These are phyloP conservation scores for Cicer cuneatum DNA, from an alignment of 306 rosid species.

Conservation along the genomic window DNA sequence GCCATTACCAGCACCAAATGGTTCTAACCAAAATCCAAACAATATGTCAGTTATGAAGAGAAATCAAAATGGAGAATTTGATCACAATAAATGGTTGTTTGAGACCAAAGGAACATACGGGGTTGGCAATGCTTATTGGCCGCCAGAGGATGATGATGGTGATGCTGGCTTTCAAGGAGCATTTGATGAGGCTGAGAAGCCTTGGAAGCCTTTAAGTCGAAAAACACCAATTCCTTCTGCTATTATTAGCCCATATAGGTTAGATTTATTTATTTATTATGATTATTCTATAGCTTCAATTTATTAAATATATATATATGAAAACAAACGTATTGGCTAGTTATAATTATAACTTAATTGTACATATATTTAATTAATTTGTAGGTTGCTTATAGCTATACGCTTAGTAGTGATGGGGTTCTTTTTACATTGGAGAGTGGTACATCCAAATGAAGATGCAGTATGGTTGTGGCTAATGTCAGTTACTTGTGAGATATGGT, in stretches of 20 bases:
- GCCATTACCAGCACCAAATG: conserved; percentile 63
- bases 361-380: not conserved
- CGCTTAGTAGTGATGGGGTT: conserved; percentile 64
- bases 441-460: conserved; percentile 68
- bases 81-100: conserved; percentile 86
- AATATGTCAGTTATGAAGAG: conserved; percentile 84
- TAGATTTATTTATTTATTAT: not conserved
- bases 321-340: too few relatives aligned
- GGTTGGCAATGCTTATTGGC: conserved; percentile 82
- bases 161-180: conserved; percentile 46
- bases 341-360: not conserved
- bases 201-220: conserved; percentile 79
- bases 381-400: conserved; percentile 66
- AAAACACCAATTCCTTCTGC: conserved; percentile 56
- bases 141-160: conserved; percentile 55
- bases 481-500: conserved; percentile 58
- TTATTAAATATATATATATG: not conserved
- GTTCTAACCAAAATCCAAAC: conserved; percentile 59
- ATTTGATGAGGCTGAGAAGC: conserved; percentile 65
- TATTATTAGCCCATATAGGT: conserved; percentile 92
- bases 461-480: conserved; percentile 65
- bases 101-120: conserved; percentile 92
- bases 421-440: conserved; percentile 80
- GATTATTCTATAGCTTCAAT: not conserved
- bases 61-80: conserved; percentile 85